Evolutionary conservation across 73 alveolate genomes (phyloP).

Genomic region (Blepharisma stoltei): DNA sequence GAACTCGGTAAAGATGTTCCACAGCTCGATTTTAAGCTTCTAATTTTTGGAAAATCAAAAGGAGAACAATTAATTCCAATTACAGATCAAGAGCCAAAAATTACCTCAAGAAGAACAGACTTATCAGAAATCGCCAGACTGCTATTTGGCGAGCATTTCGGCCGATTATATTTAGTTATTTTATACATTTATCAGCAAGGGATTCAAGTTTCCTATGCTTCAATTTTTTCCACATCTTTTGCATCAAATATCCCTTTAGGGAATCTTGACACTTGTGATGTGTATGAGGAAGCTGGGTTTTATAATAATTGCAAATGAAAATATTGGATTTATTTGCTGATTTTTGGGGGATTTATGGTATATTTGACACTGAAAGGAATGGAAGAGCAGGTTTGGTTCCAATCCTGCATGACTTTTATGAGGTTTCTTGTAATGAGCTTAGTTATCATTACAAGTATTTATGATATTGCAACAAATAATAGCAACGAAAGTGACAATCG

Average conservation of each 20-base stretch:
- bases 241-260: slow-evolving; percentile 28
- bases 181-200: neutral
- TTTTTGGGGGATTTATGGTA: neutral
- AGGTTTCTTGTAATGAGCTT: neutral
- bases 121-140: neutral
- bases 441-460: neutral
- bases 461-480: neutral
- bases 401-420: neutral
- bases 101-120: neutral
- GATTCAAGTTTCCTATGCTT: neutral
- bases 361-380: slow-evolving; percentile 22
- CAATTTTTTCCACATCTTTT: slow-evolving; percentile 16
- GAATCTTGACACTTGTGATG: neutral
- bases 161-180: neutral
- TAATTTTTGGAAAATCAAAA: neutral
- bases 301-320: neutral
- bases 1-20: slow-evolving; percentile 17
- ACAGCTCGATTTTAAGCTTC: neutral
- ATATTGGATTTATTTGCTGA: slow-evolving; percentile 8
- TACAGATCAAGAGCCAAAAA: neutral
- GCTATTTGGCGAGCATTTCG: neutral
- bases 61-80: neutral
- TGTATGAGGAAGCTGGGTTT: neutral
- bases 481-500: neutral
- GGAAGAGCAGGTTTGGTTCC: neutral